Conservation (phyloP, 1,139 yeast genomes). For the Candida sp. region DNA sequence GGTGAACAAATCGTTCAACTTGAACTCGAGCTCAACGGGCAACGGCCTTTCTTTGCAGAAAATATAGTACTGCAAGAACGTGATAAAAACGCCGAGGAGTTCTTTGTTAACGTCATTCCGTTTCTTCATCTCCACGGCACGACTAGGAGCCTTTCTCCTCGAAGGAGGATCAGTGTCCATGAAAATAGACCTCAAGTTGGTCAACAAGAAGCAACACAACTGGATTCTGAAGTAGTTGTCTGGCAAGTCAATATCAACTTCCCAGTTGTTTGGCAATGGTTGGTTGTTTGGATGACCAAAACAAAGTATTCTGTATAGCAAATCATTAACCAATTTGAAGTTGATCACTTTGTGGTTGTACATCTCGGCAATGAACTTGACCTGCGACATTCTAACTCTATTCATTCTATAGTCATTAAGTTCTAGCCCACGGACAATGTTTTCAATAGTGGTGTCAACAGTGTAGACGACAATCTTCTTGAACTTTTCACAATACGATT, state of each 20-base stretch:
- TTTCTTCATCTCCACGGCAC: constrained; percentile 11
- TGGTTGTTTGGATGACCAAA: constrained; percentile 71
- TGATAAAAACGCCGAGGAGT: constrained; percentile 50
- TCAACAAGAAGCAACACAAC: constrained; percentile 42
- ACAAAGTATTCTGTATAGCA: constrained; percentile 63
- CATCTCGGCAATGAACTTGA: constrained; percentile 63
- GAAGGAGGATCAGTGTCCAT: constrained; percentile 13
- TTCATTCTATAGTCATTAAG: constrained; percentile 61
- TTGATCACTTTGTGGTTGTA: constrained; percentile 53
- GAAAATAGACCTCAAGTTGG: constrained; percentile 18
- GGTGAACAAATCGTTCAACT: constrained; percentile 49
- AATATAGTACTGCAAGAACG: constrained; percentile 77
- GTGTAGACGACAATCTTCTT: constrained; percentile 44
- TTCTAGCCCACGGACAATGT: constrained; percentile 69
- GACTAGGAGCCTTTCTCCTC: constrained; percentile 11
- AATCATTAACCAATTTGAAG: constrained; percentile 50
- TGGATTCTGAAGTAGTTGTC: constrained; percentile 77
- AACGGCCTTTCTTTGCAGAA: constrained; percentile 66
- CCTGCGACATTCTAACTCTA: constrained; percentile 65
- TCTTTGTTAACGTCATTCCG: constrained; percentile 20
- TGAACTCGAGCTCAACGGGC: constrained; percentile 68
- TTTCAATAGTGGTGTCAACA: constrained; percentile 69
- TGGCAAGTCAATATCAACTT: constrained; percentile 58
- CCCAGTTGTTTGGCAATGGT: constrained; percentile 52
- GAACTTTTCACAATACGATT: constrained; percentile 34